Evolutionary conservation across 2,329 filamentous ascomycete species (phyloP).

Genomic region (Diplocarpon rosae): DNA sequence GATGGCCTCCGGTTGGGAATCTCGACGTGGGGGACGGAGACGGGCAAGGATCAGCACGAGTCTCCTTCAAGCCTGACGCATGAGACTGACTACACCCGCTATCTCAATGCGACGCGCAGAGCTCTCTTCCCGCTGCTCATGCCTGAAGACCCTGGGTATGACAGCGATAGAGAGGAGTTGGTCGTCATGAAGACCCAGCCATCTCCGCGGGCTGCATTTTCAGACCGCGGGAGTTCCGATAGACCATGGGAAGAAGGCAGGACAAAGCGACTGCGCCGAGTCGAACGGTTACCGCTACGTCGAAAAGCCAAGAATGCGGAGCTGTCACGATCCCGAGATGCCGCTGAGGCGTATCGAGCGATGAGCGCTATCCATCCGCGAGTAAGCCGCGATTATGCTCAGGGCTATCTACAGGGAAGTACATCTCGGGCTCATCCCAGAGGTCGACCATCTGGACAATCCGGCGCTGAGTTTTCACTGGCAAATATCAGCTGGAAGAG

Average conservation of each 20-base stretch:
- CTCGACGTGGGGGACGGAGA: slow-evolving; percentile 20
- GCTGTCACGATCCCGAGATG: slow-evolving; percentile 33
- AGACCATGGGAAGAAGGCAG: slow-evolving; percentile 17
- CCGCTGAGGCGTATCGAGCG: slow-evolving; percentile 35
- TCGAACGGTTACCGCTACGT: slow-evolving; percentile 27
- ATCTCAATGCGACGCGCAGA: slow-evolving; percentile 6
- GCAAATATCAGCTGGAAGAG: slow-evolving; percentile 32
- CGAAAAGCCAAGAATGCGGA: slow-evolving; percentile 32
- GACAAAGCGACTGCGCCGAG: slow-evolving; percentile 11
- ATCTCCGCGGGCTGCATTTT: slow-evolving; percentile 14
- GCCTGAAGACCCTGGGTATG: slow-evolving; percentile 22
- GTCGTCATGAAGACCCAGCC: slow-evolving; percentile 12
- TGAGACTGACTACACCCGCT: slow-evolving; percentile 12
- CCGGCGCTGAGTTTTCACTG: slow-evolving; percentile 34
- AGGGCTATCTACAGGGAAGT: slow-evolving; percentile 17
- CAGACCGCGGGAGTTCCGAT: slow-evolving; percentile 9
- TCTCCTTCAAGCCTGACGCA: slow-evolving; percentile 19
- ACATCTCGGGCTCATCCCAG: slow-evolving; percentile 14
- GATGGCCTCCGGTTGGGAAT: slow-evolving; percentile 18
- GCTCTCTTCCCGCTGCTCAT: slow-evolving; percentile 11
- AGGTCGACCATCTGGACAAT: slow-evolving; percentile 21
- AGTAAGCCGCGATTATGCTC: slow-evolving; percentile 19
- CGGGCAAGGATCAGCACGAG: slow-evolving; percentile 16
- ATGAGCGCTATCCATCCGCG: slow-evolving; percentile 24
- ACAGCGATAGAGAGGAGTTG: slow-evolving; percentile 22